Conservation (phyloP, 2,329 filamentous ascomycete genomes). For the Beauveria asiatica region DNA sequence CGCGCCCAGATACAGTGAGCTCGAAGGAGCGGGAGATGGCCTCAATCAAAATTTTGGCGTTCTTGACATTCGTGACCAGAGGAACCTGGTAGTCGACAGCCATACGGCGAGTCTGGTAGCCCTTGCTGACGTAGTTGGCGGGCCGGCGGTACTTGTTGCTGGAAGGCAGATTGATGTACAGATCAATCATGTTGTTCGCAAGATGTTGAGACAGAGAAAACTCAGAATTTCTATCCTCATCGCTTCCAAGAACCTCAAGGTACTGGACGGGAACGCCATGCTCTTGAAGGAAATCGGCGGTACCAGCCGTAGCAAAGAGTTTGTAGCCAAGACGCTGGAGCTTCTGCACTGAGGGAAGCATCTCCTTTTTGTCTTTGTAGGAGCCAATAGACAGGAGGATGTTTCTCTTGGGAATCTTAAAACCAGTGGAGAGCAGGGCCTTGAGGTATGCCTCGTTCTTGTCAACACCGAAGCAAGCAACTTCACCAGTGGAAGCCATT, state of each 20-base stretch:
- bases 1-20: constrained; percentile 71
- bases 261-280: constrained; percentile 89
- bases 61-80: constrained; percentile 97
- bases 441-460: constrained; percentile 98
- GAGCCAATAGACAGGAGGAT: constrained; percentile 91
- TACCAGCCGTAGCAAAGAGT: constrained; percentile 91
- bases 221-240: constrained; percentile 84
- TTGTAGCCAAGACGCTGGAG: constrained; percentile 89
- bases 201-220: constrained; percentile 96
- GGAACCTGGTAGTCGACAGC: constrained; percentile 96
- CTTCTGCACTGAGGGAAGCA: constrained; percentile 86
- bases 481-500: constrained; percentile 98
- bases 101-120: constrained; percentile 94
- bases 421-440: constrained; percentile 88
- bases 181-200: constrained; percentile 93
- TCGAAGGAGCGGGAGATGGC: constrained; percentile 85
- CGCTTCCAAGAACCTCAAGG: constrained; percentile 73
- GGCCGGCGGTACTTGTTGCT: constrained; percentile 95
- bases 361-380: constrained; percentile 96
- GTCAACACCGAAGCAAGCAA: constrained; percentile 89
- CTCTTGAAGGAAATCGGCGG: constrained; percentile 91
- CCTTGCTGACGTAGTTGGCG: constrained; percentile 97
- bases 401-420: constrained; percentile 92
- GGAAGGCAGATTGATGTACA: constrained; percentile 99
- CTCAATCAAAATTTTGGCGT: constrained; percentile 93